A percentile compares a stretch with the other conserved stretches of the same genome.
Conservation (phyloP, 176 grass and related monocot species). For the Chrysopogon serrulatus region DNA sequence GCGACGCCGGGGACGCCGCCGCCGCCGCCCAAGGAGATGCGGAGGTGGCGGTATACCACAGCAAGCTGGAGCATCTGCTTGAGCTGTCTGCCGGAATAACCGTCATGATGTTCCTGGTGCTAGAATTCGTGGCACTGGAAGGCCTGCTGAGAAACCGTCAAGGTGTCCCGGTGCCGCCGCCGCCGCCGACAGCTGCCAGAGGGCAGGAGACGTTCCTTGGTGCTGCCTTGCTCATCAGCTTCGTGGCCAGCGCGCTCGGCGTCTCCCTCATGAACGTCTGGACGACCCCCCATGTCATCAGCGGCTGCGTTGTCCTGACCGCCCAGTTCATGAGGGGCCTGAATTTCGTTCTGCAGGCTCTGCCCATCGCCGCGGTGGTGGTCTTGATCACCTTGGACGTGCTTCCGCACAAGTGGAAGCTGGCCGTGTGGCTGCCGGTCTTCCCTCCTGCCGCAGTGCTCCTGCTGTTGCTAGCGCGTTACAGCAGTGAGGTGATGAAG, state of each 20-base stretch:
- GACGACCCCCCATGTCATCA: not conserved
- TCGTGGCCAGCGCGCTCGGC: not conserved
- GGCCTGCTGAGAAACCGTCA: not conserved
- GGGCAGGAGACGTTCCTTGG: not conserved
- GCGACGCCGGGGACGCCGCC: too few relatives aligned
- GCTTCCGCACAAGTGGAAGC: not conserved
- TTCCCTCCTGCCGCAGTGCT: not conserved
- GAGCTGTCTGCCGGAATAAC: not conserved
- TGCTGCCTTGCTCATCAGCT: not conserved
- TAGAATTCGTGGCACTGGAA: not conserved
- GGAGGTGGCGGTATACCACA: not conserved
- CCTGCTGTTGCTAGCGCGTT: not conserved
- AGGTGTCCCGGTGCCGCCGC: too few relatives aligned
- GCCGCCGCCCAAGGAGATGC: too few relatives aligned
- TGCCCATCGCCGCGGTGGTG: not conserved
- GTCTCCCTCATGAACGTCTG: not conserved
- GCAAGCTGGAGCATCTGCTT: not conserved
- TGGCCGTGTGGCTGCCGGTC: not conserved
- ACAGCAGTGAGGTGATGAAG: not conserved
- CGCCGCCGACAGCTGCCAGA: not conserved
- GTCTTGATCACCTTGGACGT: not conserved
- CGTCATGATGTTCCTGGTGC: not conserved
- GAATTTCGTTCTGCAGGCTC: not conserved
- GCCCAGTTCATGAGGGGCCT: not conserved
- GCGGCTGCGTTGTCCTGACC: not conserved